A percentile compares a stretch with the other conserved stretches of the same genome.
Evolutionary conservation across 805 yeast genomes (phyloP).

Genomic region (Myxozyma melibiosi): DNA sequence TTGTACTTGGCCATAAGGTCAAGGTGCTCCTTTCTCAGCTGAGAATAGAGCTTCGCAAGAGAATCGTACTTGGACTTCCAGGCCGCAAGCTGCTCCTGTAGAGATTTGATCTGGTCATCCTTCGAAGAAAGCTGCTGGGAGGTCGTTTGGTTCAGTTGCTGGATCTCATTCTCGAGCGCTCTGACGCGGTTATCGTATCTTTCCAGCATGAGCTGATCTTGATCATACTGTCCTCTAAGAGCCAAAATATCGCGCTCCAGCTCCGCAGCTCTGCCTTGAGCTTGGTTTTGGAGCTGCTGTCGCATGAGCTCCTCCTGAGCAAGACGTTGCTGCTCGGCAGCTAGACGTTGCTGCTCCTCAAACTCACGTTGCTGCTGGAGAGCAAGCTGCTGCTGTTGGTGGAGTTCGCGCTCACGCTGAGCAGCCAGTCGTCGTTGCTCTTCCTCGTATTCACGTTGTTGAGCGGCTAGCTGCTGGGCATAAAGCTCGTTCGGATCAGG

Average conservation of each 20-base stretch:
- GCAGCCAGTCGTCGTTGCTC: conserved; percentile 45
- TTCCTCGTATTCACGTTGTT: conserved; percentile 42
- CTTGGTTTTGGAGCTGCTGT: conserved; percentile 70
- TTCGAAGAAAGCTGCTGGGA: conserved; percentile 73
- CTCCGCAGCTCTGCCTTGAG: conserved; percentile 76
- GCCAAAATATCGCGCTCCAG: conserved; percentile 78
- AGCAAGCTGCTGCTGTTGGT: conserved; percentile 68
- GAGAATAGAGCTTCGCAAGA: conserved; percentile 85
- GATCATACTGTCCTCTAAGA: conserved; percentile 78
- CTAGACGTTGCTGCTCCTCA: conserved; percentile 75
- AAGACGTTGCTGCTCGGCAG: conserved; percentile 65
- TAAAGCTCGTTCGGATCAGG: conserved; percentile 43
- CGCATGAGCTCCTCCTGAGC: conserved; percentile 71
- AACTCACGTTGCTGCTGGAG: conserved; percentile 66
- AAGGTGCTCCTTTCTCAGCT: conserved; percentile 88
- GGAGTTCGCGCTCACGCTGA: conserved; percentile 64
- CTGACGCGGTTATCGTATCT: conserved; percentile 87
- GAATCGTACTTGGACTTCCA: conserved; percentile 91
- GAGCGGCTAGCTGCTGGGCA: conserved; percentile 47
- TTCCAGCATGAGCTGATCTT: conserved; percentile 77
- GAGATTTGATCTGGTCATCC: conserved; percentile 65
- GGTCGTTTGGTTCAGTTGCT: conserved; percentile 61
- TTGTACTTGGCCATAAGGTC: conserved; percentile 66
- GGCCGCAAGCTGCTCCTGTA: conserved; percentile 72
- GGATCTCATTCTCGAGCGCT: conserved; percentile 73